Base-by-base conservation (phyloP, 352 stramenopile genomes). In the Globisporangium nunn region DNA sequence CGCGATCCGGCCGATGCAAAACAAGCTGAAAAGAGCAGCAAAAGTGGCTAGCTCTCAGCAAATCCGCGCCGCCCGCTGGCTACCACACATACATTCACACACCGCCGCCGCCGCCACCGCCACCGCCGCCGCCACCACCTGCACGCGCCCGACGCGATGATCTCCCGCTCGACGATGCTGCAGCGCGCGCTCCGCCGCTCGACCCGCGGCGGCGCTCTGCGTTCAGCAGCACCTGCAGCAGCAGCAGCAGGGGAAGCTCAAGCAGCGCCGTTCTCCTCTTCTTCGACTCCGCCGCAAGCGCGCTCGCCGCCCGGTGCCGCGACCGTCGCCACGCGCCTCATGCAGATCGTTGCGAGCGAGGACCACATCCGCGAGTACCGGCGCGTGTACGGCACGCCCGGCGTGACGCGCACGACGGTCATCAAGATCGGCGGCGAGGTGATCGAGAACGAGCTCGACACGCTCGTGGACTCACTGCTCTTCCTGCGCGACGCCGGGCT, bases 401-500 rank as follows among this genome's bases (percentile, higher is more conserved):
- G 80, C 53, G 73, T 74, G 40, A 77, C 72, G 58, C 84, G 77
- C 62, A 90, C 79, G 49, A 89, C 84, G 0, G 85, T 96, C 8
- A 93, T 96, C 59, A 96, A 96, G 66, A 92, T 95, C 52, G 87
- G 87, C 52, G 87, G 87, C 33, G 87, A 95, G 40, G 84, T 96
- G 33, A 86, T 96, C 54, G 83, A 93, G 63, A 75, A 92, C 57
- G 85, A 96, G 63, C 76, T 95, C 33, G 78, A 88, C 48, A 87
- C 78, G 66, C 81, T 96, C 43, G 81, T 93, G 29, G 70, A 87
- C 46, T 94, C 84, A 55, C 74, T 93, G 52, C 69, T 81, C 52
- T 93, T 93, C 60, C 82, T 96, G 65, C 77, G 87, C 53, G 75
- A 93, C 40, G 83, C 79, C 6, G 85, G 86, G 0, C 70, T 96